These are phyloP conservation scores for Chrysoporthe austroafricana DNA, from an alignment of 2,329 filamentous ascomycete species.

Conservation along the genomic window DNA sequence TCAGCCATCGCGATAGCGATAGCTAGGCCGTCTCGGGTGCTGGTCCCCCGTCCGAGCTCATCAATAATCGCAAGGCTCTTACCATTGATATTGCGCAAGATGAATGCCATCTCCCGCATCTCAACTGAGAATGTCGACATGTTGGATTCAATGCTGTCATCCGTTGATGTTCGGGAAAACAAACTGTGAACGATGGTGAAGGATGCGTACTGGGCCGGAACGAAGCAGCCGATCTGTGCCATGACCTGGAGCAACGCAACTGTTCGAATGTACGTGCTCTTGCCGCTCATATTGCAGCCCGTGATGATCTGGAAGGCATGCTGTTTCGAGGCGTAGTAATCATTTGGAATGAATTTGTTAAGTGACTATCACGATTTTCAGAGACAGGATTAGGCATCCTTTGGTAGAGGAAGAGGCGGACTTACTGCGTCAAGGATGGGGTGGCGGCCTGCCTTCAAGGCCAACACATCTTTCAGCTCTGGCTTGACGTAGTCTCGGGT, in stretches of 20 bases:
- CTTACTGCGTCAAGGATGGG: slow-evolving; percentile 68
- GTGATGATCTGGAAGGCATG: slow-evolving; percentile 91
- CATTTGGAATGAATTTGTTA: slow-evolving; percentile 80
- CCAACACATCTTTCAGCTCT: slow-evolving; percentile 64
- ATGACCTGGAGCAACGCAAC: slow-evolving; percentile 86
- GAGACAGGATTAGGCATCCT: slow-evolving; percentile 57
- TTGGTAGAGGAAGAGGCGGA: slow-evolving; percentile 1
- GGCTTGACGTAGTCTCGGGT: slow-evolving; percentile 68
- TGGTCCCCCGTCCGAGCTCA: slow-evolving; percentile 89
- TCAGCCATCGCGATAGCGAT: slow-evolving; percentile 92
- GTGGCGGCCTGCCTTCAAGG: slow-evolving; percentile 69
- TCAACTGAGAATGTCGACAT: slow-evolving; percentile 92
- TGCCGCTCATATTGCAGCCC: slow-evolving; percentile 97
- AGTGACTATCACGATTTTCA: slow-evolving; percentile 57
- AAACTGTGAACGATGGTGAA: slow-evolving; percentile 82
- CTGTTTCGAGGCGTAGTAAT: slow-evolving; percentile 81
- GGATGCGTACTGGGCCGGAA: slow-evolving; percentile 82
- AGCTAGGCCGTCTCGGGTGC: slow-evolving; percentile 82
- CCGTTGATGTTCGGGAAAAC: slow-evolving; percentile 84
- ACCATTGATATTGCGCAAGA: slow-evolving; percentile 78
- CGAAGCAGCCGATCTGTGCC: slow-evolving; percentile 90
- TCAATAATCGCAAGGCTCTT: slow-evolving; percentile 84
- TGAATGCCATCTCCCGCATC: slow-evolving; percentile 96
- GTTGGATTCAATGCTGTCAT: slow-evolving; percentile 88
- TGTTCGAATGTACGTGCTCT: slow-evolving; percentile 91